Evolutionary conservation across 371 early-diverging fungal genomes (phyloP).

Genomic region (Encephalitozoon intestinalis): DNA sequence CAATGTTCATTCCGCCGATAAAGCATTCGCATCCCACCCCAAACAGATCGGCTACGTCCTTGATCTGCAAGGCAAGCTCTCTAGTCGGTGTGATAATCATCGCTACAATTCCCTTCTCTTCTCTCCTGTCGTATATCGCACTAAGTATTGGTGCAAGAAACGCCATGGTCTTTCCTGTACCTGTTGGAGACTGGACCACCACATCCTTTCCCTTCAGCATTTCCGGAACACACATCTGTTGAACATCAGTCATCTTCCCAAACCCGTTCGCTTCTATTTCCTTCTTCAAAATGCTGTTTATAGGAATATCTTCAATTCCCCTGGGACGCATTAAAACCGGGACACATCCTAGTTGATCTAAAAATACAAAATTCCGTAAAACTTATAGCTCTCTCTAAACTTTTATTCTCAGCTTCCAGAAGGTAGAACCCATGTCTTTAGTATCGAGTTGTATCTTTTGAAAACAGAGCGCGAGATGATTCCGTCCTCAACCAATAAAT

Average conservation of each 20-base stretch:
- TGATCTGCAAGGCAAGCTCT: constrained; percentile 86
- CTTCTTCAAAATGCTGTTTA: constrained; percentile 12
- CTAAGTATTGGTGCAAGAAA: constrained; percentile 72
- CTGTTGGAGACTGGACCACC: constrained; percentile 82
- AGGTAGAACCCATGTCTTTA: constrained; percentile 1
- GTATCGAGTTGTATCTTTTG: constrained; percentile 16
- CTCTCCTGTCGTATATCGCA: background rate
- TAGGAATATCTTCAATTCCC: background rate
- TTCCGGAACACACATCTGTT: constrained; percentile 35
- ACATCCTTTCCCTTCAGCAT: constrained; percentile 64
- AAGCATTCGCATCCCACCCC: constrained; percentile 80
- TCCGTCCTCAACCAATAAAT: constrained; percentile 39
- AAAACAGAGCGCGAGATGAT: constrained; percentile 13
- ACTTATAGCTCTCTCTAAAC: background rate
- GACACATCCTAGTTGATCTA: background rate
- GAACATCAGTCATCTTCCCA: constrained; percentile 46
- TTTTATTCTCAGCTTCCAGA: background rate
- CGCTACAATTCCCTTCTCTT: constrained; percentile 54
- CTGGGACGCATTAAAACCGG: background rate
- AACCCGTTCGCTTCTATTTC: constrained; percentile 22
- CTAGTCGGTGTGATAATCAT: constrained; percentile 88
- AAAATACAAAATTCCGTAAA: background rate
- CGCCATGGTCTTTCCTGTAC: constrained; percentile 90
- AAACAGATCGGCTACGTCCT: constrained; percentile 52
- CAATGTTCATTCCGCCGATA: constrained; percentile 88